Evolutionary conservation across 208 protist species (phyloP).

Genomic region (Acanthamoeba triangularis): DNA sequence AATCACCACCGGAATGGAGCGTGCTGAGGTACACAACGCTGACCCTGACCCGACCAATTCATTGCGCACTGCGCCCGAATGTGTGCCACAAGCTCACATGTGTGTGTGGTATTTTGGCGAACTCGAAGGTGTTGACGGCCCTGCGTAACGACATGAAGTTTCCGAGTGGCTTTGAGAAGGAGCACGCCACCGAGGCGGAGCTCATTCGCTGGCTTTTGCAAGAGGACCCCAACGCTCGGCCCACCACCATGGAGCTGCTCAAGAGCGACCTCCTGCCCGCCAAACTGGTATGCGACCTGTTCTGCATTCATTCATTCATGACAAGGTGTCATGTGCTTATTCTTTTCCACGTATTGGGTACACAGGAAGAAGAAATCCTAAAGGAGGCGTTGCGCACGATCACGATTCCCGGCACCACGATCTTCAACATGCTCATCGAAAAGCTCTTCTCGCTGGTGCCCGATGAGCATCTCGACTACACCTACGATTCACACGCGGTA

Average conservation of each 20-base stretch:
- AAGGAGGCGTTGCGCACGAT: slow-evolving; percentile 84
- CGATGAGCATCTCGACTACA: slow-evolving; percentile 80
- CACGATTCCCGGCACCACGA: slow-evolving; percentile 78
- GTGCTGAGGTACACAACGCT: slow-evolving; percentile 69
- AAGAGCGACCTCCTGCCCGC: slow-evolving; percentile 80
- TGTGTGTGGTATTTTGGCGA: neutral
- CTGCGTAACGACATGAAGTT: slow-evolving; percentile 83
- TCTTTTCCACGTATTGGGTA: no score
- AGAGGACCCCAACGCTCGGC: slow-evolving; percentile 79
- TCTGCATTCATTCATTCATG: no score
- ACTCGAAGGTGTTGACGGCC: slow-evolving; percentile 64
- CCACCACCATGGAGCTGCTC: slow-evolving; percentile 83
- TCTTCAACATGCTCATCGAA: slow-evolving; percentile 82
- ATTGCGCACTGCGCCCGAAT: neutral
- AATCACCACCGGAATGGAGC: slow-evolving; percentile 89
- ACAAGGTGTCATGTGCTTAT: no score
- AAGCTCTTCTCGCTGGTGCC: slow-evolving; percentile 78
- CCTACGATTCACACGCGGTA: slow-evolving; percentile 78
- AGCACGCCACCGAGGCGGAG: slow-evolving; percentile 59
- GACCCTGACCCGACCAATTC: neutral
- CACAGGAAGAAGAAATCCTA: slow-evolving; percentile 84
- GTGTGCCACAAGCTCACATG: neutral
- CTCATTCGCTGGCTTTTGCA: slow-evolving; percentile 84
- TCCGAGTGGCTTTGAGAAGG: slow-evolving; percentile 79
- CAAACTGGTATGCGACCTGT: slow-evolving; percentile 51